Evolutionary conservation across 2,329 filamentous ascomycete genomes (phyloP).

Genomic region (Venturia oleaginea): DNA sequence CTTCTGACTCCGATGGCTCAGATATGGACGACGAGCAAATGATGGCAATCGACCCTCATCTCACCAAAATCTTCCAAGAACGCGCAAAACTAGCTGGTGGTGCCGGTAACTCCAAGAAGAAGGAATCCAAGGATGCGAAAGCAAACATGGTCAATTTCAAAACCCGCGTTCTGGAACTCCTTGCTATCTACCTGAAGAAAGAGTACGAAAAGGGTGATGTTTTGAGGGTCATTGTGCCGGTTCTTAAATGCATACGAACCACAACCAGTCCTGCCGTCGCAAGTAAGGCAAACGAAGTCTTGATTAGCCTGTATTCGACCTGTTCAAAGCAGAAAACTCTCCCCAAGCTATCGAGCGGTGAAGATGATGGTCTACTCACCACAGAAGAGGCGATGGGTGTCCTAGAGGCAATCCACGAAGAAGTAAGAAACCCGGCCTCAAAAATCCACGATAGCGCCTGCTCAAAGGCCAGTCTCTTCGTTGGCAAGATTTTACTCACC

Average conservation of each 20-base stretch:
- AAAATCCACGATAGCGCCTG: slow-evolving; percentile 66
- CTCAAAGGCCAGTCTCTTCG: slow-evolving; percentile 61
- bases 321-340: slow-evolving; percentile 40
- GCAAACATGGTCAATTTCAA: slow-evolving; percentile 92
- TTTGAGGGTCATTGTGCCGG: slow-evolving; percentile 62
- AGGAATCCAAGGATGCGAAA: slow-evolving; percentile 78
- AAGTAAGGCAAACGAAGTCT: slow-evolving; percentile 61
- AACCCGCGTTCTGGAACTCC: slow-evolving; percentile 78
- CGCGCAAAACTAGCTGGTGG: slow-evolving; percentile 42
- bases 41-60: slow-evolving; percentile 75
- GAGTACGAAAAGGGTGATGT: slow-evolving; percentile 60
- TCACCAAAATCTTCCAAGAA: slow-evolving; percentile 78
- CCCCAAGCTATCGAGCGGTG: slow-evolving; percentile 18
- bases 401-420: slow-evolving; percentile 58
- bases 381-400: slow-evolving; percentile 42
- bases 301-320: slow-evolving; percentile 62
- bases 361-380: slow-evolving; percentile 17
- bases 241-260: slow-evolving; percentile 67
- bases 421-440: slow-evolving; percentile 53
- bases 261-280: slow-evolving; percentile 68
- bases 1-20: slow-evolving; percentile 38
- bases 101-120: slow-evolving; percentile 52
- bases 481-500: slow-evolving; percentile 53
- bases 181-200: slow-evolving; percentile 76
- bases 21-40: slow-evolving; percentile 97